Evolutionary conservation across 2,329 filamentous ascomycete genomes (phyloP).

Genomic region (Penicillium sp.): DNA sequence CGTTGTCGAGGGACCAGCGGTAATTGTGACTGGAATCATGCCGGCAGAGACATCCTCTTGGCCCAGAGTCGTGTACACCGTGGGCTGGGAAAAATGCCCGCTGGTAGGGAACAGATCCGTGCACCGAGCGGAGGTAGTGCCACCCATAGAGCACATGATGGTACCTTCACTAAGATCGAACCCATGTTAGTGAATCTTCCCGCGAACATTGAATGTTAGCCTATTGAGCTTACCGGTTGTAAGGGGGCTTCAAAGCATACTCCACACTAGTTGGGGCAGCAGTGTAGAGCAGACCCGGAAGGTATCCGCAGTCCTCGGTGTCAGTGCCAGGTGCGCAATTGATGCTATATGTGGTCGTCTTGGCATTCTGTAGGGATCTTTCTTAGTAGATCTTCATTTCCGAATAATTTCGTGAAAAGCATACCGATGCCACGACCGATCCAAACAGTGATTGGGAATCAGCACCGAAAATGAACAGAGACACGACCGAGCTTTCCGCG

Average conservation of each 20-base stretch:
- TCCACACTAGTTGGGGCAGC: constrained; percentile 13
- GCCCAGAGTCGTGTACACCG: not conserved
- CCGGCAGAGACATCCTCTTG: constrained; percentile 3
- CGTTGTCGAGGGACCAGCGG: constrained; percentile 7
- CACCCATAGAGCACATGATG: constrained; percentile 16
- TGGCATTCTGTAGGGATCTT: constrained; percentile 15
- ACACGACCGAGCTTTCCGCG: constrained; percentile 21
- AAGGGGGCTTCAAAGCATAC: not conserved
- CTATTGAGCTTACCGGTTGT: not conserved
- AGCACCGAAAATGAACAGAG: constrained; percentile 23
- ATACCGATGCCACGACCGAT: constrained; percentile 25
- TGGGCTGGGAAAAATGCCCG: not conserved
- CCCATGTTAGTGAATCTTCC: not conserved
- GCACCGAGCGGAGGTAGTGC: constrained; percentile 17
- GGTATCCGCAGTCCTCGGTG: constrained; percentile 24
- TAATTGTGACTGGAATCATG: constrained; percentile 23
- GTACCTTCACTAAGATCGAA: constrained; percentile 10
- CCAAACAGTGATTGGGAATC: constrained; percentile 24
- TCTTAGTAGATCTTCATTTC: not conserved
- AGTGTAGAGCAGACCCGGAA: constrained; percentile 23
- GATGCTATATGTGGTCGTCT: constrained; percentile 27
- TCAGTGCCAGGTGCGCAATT: constrained; percentile 22
- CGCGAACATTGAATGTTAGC: too few species aligned
- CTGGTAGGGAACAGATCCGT: not conserved
- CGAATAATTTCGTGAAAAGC: not conserved